Evolutionary conservation across 208 protist species (phyloP), one percentile per base, ranked within the genome.

Genomic region (Crithidia brevicula): DNA sequence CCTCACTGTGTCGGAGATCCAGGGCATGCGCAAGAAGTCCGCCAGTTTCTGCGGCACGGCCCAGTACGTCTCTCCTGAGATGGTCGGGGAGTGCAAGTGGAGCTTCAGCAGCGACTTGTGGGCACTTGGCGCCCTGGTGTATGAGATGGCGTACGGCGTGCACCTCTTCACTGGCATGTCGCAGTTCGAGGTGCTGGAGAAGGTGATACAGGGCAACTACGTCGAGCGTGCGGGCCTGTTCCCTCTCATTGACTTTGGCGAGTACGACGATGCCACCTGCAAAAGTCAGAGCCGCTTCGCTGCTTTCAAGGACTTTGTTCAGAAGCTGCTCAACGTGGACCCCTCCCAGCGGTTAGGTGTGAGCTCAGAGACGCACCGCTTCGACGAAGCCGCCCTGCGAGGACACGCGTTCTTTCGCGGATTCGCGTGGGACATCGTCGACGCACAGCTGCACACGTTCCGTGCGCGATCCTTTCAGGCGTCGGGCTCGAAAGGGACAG

Each of bases 11-110:
- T 94, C 88, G 10, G 77, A 88, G 46, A 93, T 97, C 49, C 93
- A 95, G 62, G 6, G 25, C 9, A 96, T 95, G 81, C 88, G 93
- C 2, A 79, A 77, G 36, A 85, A 73, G 25, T 89, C 89, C 11
- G 69, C 83, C 22, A 89, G 84, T 56, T 98, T 98, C 73, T 97
- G 91, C 69, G 96, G 93, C 49, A 97, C 93, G 18, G 90, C 94
- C 13, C 90, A 98, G 64, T 99, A 98, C 72, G 91, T 99, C 5
- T 97, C 94, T 3, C 97, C 97, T 0, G 97, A 99, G 73, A 94
- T 98, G 77, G 81, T 96, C 13, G 86, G 93, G 3, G 78, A 95
- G 81, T 94, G 95, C 74, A 58, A 71, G 34, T 98, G 94, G 88
- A 98, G 94, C 73, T 96, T 90, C 68, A 97, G 90, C 73, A 91